A percentile compares a stretch with the other conserved stretches of the same genome.
These are phyloP conservation scores for Psilocybe tampanensis DNA, from an alignment of 768 basidiomycete genomes.

Conservation along the genomic window DNA sequence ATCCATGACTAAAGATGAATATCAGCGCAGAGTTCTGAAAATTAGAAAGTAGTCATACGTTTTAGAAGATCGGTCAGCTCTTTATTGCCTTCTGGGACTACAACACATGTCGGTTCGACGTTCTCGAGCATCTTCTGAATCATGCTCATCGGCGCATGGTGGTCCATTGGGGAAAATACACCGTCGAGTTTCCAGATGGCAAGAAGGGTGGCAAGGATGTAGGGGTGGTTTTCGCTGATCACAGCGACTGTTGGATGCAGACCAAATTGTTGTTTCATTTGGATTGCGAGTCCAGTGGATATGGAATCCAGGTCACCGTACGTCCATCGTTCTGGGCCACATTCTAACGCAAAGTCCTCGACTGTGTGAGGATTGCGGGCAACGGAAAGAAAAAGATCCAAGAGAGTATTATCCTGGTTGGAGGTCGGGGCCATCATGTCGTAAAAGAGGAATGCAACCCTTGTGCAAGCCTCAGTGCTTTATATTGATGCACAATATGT, in stretches of 20 bases:
- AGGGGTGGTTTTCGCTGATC: conserved; percentile 31
- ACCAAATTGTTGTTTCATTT: conserved; percentile 20
- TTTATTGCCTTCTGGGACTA: conserved; percentile 18
- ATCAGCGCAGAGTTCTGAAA: not conserved
- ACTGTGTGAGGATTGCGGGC: conserved; percentile 10
- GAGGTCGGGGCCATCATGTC: not conserved
- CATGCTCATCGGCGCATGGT: conserved; percentile 26
- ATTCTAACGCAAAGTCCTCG: conserved; percentile 20
- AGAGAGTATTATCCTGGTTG: not conserved
- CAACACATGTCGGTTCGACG: conserved; percentile 21
- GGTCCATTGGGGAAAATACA: conserved; percentile 30
- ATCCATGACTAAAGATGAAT: conserved; percentile 2
- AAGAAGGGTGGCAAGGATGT: conserved; percentile 23
- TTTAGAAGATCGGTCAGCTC: conserved; percentile 10
- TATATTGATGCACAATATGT: too few relatives aligned
- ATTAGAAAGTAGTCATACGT: conserved; percentile 13
- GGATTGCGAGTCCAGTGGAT: conserved; percentile 26
- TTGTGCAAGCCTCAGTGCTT: too few relatives aligned
- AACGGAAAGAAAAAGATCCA: conserved; percentile 15
- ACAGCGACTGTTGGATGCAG: conserved; percentile 23
- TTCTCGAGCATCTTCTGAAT: conserved; percentile 25
- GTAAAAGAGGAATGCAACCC: not conserved
- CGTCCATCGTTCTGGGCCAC: conserved; percentile 27
- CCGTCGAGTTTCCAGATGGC: conserved; percentile 33
- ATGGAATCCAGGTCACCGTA: conserved; percentile 30